phyloP scores from a whole-genome alignment of 2,329 filamentous ascomycete genomes.

The Penicillium sp. region DNA sequence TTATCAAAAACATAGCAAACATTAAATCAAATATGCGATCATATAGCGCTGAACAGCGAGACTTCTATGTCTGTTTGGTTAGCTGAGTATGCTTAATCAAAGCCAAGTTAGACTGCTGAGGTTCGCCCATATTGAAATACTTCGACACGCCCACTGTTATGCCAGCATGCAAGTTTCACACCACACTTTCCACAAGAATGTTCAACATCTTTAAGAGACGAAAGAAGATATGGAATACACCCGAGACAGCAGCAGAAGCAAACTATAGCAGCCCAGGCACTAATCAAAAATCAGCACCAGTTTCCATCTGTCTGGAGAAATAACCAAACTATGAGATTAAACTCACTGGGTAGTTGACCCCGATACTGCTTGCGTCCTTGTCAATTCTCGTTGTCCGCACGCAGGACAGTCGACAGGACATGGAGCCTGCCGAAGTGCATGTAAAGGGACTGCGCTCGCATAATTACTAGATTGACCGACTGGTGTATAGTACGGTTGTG shows the following conservation, averaged over 20 bases:
- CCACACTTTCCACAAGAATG: constrained; percentile 52
- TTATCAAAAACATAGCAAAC: neutral
- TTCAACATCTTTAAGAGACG: constrained; percentile 49
- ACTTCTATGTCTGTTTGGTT: neutral
- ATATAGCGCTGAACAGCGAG: neutral
- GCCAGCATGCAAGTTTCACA: constrained; percentile 48
- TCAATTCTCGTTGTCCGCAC: constrained; percentile 43
- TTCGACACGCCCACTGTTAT: constrained; percentile 49
- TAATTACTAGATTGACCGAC: constrained; percentile 24
- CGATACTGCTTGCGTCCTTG: constrained; percentile 18
- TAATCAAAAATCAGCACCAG: constrained; percentile 19
- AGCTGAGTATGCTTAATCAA: neutral
- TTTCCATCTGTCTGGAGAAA: too few species aligned
- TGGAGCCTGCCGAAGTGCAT: constrained; percentile 30
- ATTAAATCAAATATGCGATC: neutral
- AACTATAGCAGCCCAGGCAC: constrained; percentile 47
- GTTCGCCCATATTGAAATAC: constrained; percentile 31
- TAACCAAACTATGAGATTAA: too few species aligned
- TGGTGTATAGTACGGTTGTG: constrained; percentile 14
- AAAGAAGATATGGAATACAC: constrained; percentile 52
- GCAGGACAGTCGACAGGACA: constrained; percentile 51
- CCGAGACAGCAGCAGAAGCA: constrained; percentile 47
- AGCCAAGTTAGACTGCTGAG: neutral
- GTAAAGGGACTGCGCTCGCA: constrained; percentile 23
- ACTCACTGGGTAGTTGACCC: constrained; percentile 34